Evolutionary conservation across 768 basidiomycete species (phyloP).

Genomic region (Pleurotus platypus): DNA sequence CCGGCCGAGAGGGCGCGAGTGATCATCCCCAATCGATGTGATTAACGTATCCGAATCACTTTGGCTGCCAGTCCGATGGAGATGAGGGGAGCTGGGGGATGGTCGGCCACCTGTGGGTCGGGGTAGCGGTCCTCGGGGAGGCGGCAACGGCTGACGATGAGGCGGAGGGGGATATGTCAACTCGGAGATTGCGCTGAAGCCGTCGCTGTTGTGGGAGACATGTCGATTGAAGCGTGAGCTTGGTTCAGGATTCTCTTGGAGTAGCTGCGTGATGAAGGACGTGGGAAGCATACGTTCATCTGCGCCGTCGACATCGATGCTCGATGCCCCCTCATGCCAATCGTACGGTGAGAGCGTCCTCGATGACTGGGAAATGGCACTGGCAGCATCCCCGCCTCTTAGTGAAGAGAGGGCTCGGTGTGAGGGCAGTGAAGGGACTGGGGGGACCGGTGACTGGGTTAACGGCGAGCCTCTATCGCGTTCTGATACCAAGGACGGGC

Average conservation of each 20-base stretch:
- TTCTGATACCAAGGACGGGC: constrained; percentile 17
- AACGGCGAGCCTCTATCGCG: constrained; percentile 8
- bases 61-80: constrained; percentile 20
- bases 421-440: constrained; percentile 13
- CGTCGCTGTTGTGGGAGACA: constrained; percentile 33
- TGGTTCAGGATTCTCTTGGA: constrained; percentile 36
- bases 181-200: constrained; percentile 49
- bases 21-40: constrained; percentile 23
- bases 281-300: constrained; percentile 59
- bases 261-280: constrained; percentile 56
- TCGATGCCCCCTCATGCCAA: constrained; percentile 62
- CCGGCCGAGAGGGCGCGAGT: constrained; percentile 20
- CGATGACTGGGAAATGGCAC: constrained; percentile 12
- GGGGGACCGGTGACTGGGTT: constrained; percentile 7
- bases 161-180: constrained; percentile 49
- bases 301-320: constrained; percentile 50
- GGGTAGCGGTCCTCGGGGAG: constrained; percentile 11
- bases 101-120: constrained; percentile 21
- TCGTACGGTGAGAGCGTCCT: constrained; percentile 39
- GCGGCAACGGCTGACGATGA: constrained; percentile 1
- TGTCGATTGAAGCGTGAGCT: constrained; percentile 23
- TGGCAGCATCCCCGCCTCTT: constrained; percentile 6
- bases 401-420: background rate
- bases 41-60: constrained; percentile 37
- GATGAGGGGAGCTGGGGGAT: constrained; percentile 31